Conservation (phyloP, 2,329 filamentous ascomycete genomes). For the Penicillium concentricum region DNA sequence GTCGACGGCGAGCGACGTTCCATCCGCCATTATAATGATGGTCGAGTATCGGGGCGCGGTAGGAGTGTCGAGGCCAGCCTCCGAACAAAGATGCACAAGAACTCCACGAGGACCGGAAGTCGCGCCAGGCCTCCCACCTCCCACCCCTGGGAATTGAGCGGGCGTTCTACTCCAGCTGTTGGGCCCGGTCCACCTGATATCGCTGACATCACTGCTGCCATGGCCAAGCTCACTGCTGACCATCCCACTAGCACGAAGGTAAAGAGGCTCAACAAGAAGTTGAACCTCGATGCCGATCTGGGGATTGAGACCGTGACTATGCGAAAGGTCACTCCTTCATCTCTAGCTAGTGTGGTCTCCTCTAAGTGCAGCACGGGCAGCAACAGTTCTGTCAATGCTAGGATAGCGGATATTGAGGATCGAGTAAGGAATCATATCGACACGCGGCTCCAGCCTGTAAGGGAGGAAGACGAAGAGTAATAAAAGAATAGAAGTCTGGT, state of each 20-base stretch:
- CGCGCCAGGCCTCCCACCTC: not conserved
- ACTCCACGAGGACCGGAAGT: too few relatives aligned
- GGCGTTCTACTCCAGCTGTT: not conserved
- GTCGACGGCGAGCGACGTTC: conserved; percentile 3
- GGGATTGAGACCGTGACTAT: not conserved
- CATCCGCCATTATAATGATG: conserved; percentile 3
- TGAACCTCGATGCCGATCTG: not conserved
- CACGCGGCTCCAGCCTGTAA: not conserved
- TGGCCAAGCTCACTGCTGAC: not conserved
- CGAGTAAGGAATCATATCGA: not conserved
- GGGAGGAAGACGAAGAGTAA: not conserved
- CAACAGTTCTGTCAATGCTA: not conserved
- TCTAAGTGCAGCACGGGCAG: not conserved
- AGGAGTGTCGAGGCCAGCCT: not conserved
- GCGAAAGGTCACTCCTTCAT: not conserved
- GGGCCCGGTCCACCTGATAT: not conserved
- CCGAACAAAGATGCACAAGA: not conserved
- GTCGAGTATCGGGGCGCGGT: not conserved
- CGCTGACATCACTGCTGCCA: not conserved
- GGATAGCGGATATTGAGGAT: conserved; percentile 2
- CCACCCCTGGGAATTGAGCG: not conserved
- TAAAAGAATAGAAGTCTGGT: not conserved
- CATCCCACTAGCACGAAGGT: not conserved
- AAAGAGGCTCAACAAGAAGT: not conserved
- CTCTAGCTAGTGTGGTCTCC: not conserved